Base-by-base conservation (phyloP, 108 stramenopile species). In the Nannochloropsis granulata region DNA sequence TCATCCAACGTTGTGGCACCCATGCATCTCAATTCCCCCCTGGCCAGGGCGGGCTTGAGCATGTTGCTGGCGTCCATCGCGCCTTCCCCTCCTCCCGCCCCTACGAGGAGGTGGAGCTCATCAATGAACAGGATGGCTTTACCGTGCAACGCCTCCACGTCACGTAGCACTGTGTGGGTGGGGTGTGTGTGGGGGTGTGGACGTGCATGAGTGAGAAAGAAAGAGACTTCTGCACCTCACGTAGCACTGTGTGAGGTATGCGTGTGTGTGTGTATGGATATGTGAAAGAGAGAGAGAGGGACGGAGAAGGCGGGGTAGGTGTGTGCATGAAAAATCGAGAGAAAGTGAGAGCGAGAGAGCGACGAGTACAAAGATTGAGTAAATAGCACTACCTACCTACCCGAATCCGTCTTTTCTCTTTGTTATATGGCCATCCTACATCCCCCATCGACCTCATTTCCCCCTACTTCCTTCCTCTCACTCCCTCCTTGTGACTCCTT, bases 1-100 rank as follows among this genome's bases (percentile, higher is more conserved):
- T 96, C 96, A 13, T 92, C 83, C 79, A 94, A 91, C 23, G 96
- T 96, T 13, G 96, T 96, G 24, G 96, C 96, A 13, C 94, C 96
- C 81, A 96, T 94, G 71, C 94, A 87, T 85, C 94, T 93, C 13
- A 96, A 84, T 83, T 93, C 90, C 0, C 94, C 93, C 23, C 96
- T 87, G 13, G 94, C 92, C 82, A 96, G 87, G 23, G 94, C 94
- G 0, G 96, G 96, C 89, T 96, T 96, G 43, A 96, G 90, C 85
- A 96, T 91, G 86, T 96, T 95, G 34, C 78, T 78, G 79, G 94
- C 96, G 91, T 96, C 94, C 88, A 95, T 94, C 21, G 93, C 93
- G 43, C 96, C 95, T 83, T 94, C 94, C 12, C 93, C 94, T 19
- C 90, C 90, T 23, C 94, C 96, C 7, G 94, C 94, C 19, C 95